A percentile compares a stretch with the other conserved stretches of the same genome.
Conservation (phyloP, 164 flowering plant species). For the Tinospora cordifolia region DNA sequence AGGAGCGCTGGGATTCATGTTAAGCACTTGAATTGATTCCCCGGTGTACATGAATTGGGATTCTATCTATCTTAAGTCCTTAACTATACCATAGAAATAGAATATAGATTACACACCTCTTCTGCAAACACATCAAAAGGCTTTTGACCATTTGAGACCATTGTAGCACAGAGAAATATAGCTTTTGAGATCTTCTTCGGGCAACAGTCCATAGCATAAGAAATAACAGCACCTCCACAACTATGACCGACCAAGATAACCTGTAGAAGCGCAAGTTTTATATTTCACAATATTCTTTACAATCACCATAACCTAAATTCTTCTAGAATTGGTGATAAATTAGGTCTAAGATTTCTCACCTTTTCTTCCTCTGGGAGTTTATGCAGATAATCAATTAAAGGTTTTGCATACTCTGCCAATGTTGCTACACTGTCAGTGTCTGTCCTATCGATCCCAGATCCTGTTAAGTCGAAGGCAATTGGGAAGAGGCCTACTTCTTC, state of each 20-base stretch:
- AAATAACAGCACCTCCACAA: slow-evolving; percentile 85
- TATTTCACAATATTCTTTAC: background rate
- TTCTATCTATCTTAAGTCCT: background rate
- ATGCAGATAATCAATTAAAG: slow-evolving; percentile 57
- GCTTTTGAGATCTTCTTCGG: slow-evolving; percentile 80
- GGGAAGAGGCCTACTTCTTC: slow-evolving; percentile 79
- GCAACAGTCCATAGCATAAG: slow-evolving; percentile 76
- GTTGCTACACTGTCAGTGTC: slow-evolving; percentile 53
- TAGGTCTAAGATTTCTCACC: slow-evolving; percentile 27
- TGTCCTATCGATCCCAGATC: slow-evolving; percentile 70
- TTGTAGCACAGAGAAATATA: slow-evolving; percentile 79
- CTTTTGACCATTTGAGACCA: slow-evolving; percentile 75
- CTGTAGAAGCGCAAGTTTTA: slow-evolving; percentile 32
- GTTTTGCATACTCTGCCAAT: slow-evolving; percentile 73
- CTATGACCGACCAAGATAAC: slow-evolving; percentile 95
- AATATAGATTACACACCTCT: slow-evolving; percentile 43
- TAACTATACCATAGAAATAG: background rate
- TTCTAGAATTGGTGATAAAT: background rate
- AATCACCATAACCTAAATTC: background rate
- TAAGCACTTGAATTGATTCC: too few relatives aligned
- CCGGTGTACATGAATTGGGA: too few relatives aligned
- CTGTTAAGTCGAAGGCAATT: slow-evolving; percentile 70
- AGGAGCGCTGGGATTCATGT: too few relatives aligned
- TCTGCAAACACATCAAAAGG: slow-evolving; percentile 91
- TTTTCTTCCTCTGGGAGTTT: slow-evolving; percentile 73